Evolutionary conservation across 164 flowering plant genomes (phyloP).

Genomic region (Macadamia tetraphylla): DNA sequence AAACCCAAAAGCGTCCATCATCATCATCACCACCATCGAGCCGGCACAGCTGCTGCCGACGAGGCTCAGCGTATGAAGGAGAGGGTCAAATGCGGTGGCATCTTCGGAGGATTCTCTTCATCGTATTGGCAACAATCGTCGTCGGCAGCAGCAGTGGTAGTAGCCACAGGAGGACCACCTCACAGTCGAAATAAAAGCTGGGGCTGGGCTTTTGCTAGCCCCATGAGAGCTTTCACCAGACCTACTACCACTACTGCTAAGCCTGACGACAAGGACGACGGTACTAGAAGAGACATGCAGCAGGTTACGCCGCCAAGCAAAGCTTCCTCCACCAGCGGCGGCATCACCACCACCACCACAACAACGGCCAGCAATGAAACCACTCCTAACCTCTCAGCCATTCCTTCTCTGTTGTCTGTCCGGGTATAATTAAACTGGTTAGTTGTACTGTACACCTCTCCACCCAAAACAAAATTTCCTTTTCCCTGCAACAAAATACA

Average conservation of each 20-base stretch:
- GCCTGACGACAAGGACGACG: conserved; percentile 6
- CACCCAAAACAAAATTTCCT: no score
- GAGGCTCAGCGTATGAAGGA: conserved; percentile 49
- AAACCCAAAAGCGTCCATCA: conserved; percentile 28
- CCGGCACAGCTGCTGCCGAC: not conserved
- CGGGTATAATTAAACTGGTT: conserved; percentile 15
- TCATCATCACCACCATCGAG: not conserved
- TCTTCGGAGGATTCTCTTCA: conserved; percentile 70
- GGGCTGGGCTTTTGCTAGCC: conserved; percentile 94
- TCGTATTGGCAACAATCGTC: conserved; percentile 44
- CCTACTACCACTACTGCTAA: conserved; percentile 35
- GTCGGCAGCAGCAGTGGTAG: conserved; percentile 13
- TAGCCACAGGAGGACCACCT: conserved; percentile 12
- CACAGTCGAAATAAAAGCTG: conserved; percentile 62
- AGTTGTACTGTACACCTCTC: no score
- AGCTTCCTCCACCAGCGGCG: not conserved
- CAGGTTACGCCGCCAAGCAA: no score
- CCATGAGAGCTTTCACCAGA: conserved; percentile 72
- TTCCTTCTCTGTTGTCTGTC: conserved; percentile 44
- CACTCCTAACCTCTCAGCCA: conserved; percentile 27
- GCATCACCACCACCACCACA: conserved; percentile 8
- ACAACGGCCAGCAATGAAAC: not conserved
- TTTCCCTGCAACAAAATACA: no score
- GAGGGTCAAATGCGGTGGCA: conserved; percentile 84
- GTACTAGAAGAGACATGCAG: not conserved